Percentiles rank a stretch among this genome's conserved stretches.
Conservation (phyloP, 2,329 filamentous ascomycete species). For the Alternaria ventricosa region DNA sequence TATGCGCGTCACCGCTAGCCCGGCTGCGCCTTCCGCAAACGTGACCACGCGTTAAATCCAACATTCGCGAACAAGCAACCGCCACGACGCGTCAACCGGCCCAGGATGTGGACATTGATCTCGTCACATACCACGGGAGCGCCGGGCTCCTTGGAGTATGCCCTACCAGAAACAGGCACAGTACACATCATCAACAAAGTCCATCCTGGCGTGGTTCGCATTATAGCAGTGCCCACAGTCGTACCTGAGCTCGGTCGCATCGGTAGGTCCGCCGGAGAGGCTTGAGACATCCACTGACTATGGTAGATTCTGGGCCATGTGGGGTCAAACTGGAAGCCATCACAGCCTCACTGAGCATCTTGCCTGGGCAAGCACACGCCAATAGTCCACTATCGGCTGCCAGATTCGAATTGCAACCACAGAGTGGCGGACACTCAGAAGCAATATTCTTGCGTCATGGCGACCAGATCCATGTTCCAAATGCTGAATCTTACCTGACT, state of each 20-base stretch:
- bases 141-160: not conserved
- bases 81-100: constrained; percentile 25
- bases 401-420: constrained; percentile 29
- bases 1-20: constrained; percentile 21
- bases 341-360: constrained; percentile 20
- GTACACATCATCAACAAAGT: constrained; percentile 8
- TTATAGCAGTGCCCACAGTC: not conserved
- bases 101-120: constrained; percentile 26
- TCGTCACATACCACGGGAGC: not conserved
- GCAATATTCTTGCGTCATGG: constrained; percentile 37
- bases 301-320: constrained; percentile 20
- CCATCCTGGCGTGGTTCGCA: constrained; percentile 6
- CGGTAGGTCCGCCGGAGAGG: constrained; percentile 15
- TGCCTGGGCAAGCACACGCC: constrained; percentile 13
- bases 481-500: constrained; percentile 10
- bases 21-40: not conserved
- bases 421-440: constrained; percentile 21
- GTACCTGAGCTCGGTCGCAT: constrained; percentile 25
- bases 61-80: not conserved
- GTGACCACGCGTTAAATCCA: constrained; percentile 24
- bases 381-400: not conserved
- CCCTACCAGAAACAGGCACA: constrained; percentile 6
- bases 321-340: constrained; percentile 39
- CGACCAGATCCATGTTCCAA: constrained; percentile 31
- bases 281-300: not conserved